Evolutionary conservation across 106 monocot species (phyloP).

Genomic region (Apostasia ramifera): DNA sequence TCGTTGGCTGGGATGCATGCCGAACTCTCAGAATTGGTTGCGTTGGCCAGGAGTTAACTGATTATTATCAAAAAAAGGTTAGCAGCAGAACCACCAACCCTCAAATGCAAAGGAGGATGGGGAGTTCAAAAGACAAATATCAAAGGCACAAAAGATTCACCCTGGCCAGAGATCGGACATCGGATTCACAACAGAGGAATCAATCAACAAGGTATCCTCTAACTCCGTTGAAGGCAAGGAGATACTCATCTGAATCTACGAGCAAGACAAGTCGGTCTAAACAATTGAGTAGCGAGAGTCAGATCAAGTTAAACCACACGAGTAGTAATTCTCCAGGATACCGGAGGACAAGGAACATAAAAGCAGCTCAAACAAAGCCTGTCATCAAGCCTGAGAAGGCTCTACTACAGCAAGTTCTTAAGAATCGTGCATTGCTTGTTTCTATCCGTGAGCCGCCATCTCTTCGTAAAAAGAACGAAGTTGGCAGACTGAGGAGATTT

Average conservation of each 20-base stretch:
- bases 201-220: not conserved
- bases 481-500: slow-evolving; percentile 39
- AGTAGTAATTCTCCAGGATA: too few relatives aligned
- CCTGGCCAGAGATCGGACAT: not conserved
- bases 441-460: too few relatives aligned
- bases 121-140: not conserved
- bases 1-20: not conserved
- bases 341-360: not conserved
- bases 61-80: not conserved
- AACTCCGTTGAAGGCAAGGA: not conserved
- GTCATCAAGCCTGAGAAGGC: not conserved
- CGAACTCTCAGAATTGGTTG: not conserved
- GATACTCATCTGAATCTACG: not conserved
- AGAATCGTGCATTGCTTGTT: not conserved
- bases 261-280: not conserved
- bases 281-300: not conserved
- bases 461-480: not conserved
- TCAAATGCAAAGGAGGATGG: too few relatives aligned
- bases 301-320: too few relatives aligned
- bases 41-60: slow-evolving; percentile 2
- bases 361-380: not conserved
- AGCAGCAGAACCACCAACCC: not conserved
- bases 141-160: not conserved
- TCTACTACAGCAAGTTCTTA: not conserved
- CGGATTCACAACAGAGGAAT: not conserved